phyloP scores from a whole-genome alignment of 2,329 filamentous ascomycete species.

The Aureobasidium lini region DNA sequence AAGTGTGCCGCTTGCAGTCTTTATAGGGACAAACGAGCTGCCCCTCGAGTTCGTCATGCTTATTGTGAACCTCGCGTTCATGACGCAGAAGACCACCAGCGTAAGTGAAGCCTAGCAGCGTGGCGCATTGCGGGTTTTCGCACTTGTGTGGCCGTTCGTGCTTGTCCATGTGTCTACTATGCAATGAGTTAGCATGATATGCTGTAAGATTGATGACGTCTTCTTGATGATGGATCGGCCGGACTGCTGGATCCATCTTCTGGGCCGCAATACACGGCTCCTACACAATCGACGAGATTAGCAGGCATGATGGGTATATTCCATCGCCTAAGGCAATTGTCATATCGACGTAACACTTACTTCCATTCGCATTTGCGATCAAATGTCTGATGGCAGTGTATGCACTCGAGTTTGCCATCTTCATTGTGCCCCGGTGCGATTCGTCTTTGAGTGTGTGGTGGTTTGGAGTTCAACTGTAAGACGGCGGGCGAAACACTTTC shows the following conservation, averaged over 20 bases:
- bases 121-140: conserved; percentile 72
- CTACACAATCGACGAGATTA: neutral
- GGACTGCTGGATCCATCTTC: neutral
- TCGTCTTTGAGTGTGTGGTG: neutral
- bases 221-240: neutral
- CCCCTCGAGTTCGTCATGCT: conserved; percentile 81
- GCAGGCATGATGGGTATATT: no score
- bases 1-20: conserved; percentile 72
- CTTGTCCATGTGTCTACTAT: conserved; percentile 96
- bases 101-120: conserved; percentile 90
- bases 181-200: conserved; percentile 19
- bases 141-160: conserved; percentile 92
- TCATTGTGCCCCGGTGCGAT: neutral
- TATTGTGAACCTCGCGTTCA: conserved; percentile 86
- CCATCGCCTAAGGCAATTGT: neutral
- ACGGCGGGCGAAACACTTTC: neutral
- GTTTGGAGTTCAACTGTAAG: neutral
- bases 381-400: conserved; percentile 43
- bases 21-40: conserved; percentile 74
- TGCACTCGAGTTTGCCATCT: conserved; percentile 2
- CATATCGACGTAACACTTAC: conserved; percentile 47
- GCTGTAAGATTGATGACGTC: neutral
- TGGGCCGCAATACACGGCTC: neutral
- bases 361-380: conserved; percentile 88
- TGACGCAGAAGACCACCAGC: conserved; percentile 83